Evolutionary conservation across 441 rosid species (phyloP).

Genomic region (Macaranga tanarius): DNA sequence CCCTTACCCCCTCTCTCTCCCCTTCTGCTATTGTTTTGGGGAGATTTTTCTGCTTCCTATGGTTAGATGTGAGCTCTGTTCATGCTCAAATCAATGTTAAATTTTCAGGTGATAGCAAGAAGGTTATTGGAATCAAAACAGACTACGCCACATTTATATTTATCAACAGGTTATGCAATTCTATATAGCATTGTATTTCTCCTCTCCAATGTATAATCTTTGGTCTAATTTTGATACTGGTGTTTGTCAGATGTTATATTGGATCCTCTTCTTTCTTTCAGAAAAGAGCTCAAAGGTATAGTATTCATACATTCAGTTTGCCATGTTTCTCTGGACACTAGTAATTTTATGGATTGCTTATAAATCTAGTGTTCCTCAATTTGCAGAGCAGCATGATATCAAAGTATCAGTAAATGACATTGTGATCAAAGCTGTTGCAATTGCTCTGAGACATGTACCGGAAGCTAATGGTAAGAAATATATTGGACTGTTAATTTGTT

Average conservation of each 20-base stretch:
- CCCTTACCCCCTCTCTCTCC: neutral
- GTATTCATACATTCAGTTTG: conserved; percentile 17
- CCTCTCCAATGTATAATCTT: conserved; percentile 21
- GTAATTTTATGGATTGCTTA: conserved; percentile 30
- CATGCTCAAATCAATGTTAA: conserved; percentile 9
- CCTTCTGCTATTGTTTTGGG: neutral
- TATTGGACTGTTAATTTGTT: conserved; percentile 12
- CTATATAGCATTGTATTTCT: conserved; percentile 18
- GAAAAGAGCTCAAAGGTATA: conserved; percentile 90
- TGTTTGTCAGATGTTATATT: conserved; percentile 72
- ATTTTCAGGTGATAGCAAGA: conserved; percentile 75
- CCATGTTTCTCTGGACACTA: conserved; percentile 20
- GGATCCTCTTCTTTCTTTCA: conserved; percentile 93
- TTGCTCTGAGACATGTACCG: conserved; percentile 76
- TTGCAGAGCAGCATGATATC: conserved; percentile 74
- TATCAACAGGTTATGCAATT: conserved; percentile 66
- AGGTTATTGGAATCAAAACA: conserved; percentile 97
- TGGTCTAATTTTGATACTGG: conserved; percentile 30
- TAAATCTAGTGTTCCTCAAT: conserved; percentile 24
- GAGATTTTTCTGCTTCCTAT: neutral
- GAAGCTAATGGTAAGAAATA: conserved; percentile 86
- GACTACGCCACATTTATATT: conserved; percentile 82
- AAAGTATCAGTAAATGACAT: conserved; percentile 97
- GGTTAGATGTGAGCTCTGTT: neutral
- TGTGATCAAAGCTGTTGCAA: conserved; percentile 90